Evolutionary conservation across 495 filamentous ascomycete species (phyloP).

Genomic region (Diplogelasinospora grovesii): DNA sequence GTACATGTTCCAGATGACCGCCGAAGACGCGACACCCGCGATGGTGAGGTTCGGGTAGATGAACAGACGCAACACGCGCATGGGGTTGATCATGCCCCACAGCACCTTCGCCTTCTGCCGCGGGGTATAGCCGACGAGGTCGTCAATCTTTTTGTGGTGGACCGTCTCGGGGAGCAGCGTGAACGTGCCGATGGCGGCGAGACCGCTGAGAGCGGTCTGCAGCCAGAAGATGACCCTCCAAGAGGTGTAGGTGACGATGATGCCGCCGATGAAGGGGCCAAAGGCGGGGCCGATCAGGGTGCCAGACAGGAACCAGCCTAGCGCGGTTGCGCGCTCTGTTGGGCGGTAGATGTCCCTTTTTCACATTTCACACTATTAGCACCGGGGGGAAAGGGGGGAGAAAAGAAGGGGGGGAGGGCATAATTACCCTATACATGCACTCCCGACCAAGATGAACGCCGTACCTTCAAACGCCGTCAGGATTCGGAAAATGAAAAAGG

Average conservation of each 20-base stretch:
- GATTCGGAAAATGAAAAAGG: slow-evolving; percentile 64
- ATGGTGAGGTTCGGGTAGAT: slow-evolving; percentile 61
- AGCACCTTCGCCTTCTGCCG: slow-evolving; percentile 45
- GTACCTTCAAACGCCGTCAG: slow-evolving; percentile 69
- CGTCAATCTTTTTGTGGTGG: slow-evolving; percentile 49
- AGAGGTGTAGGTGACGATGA: slow-evolving; percentile 62
- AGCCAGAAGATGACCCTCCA: slow-evolving; percentile 72
- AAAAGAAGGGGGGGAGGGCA: too few relatives aligned
- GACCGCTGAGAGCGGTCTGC: slow-evolving; percentile 55
- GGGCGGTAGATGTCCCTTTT: slow-evolving; percentile 55
- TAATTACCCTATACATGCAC: slow-evolving; percentile 51
- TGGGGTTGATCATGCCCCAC: slow-evolving; percentile 55
- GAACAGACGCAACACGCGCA: slow-evolving; percentile 54
- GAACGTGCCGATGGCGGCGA: slow-evolving; percentile 51
- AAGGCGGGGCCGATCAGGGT: slow-evolving; percentile 66
- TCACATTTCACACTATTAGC: too few relatives aligned
- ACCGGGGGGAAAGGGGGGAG: background rate
- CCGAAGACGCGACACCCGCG: slow-evolving; percentile 51
- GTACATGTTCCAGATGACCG: slow-evolving; percentile 70
- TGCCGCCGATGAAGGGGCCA: slow-evolving; percentile 59
- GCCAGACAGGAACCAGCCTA: slow-evolving; percentile 63
- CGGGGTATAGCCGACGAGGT: slow-evolving; percentile 44
- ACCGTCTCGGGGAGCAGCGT: slow-evolving; percentile 66
- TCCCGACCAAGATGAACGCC: slow-evolving; percentile 58
- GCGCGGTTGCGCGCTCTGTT: slow-evolving; percentile 59